Base-by-base conservation (phyloP, 257 asterid genomes). In the Lithospermum erythrorhizon region DNA sequence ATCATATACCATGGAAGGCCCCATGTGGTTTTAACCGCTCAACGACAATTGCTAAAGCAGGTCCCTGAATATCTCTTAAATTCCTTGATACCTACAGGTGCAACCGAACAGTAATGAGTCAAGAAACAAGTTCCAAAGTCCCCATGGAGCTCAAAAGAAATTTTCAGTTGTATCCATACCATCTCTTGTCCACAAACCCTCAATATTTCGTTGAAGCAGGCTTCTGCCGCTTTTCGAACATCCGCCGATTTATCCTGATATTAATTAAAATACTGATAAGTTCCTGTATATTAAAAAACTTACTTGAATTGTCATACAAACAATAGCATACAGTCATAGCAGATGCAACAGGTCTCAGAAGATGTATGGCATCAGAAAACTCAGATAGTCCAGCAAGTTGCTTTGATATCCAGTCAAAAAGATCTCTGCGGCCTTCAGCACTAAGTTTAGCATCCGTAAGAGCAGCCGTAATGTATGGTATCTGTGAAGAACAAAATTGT, bases 181-280 rank as follows among this genome's bases (percentile, higher is more conserved):
- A 74, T 70, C 74, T 89, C 99, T 59, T 80, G 94, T 58, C 99
- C 99, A 70, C 99, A 89, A 67, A 89, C 87, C 79, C 95, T 82
- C 75, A 89, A 55, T 61, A 93, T 72, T 75, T 93, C 99, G 80
- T 69, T 79, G 74, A 93, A 89, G 79, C 89, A 93, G 20, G 82
- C 70, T 81, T 93, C 99, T 32, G 99, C 99, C 48, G 96, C 93
- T 74, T 89, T 89, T 72, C 99, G 96, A 70, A 93, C 99, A 80
- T 93, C 99, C 21, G 95, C 97, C 32, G 99, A 89, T 78, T 93
- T 93, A 72, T 93, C 99, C 99, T 93, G 32, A 49, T 65, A 51
- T 45, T 21, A 51, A 53, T n/a, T 14, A 19, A 25, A 48, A 48
- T 20, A 16, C 3, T 35, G 8, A 62, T 9, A 13, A 48, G 67